phyloP scores from a whole-genome alignment of 192 early-diverging fungal genomes.

The Lobosporangium transversale region DNA sequence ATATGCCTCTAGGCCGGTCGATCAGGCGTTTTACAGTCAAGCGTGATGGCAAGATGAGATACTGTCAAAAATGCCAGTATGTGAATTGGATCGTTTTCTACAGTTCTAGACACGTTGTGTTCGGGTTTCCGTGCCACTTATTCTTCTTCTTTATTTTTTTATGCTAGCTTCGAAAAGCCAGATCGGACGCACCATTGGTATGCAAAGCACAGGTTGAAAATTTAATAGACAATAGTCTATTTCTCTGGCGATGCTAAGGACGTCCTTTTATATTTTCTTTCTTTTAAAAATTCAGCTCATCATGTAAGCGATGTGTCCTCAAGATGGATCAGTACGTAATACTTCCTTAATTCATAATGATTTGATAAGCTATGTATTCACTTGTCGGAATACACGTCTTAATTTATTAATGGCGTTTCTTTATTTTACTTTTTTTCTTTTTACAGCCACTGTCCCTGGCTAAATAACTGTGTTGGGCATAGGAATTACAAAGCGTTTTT shows the following conservation, averaged over 20 bases:
- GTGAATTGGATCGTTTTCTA: neutral
- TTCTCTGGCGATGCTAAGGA: neutral
- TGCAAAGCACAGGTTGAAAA: no score
- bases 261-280: neutral
- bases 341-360: neutral
- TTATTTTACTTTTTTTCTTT: neutral
- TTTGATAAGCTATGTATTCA: no score
- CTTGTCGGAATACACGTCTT: no score
- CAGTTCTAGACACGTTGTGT: neutral
- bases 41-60: slow-evolving; percentile 53
- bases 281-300: neutral
- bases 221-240: no score
- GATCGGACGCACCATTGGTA: slow-evolving; percentile 59
- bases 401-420: no score
- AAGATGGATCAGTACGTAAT: slow-evolving; percentile 58
- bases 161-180: slow-evolving; percentile 46
- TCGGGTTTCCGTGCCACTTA: neutral
- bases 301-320: slow-evolving; percentile 51
- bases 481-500: slow-evolving; percentile 55
- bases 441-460: slow-evolving; percentile 58
- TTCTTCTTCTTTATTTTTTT: neutral
- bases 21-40: slow-evolving; percentile 49
- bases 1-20: slow-evolving; percentile 21
- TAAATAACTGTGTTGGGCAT: slow-evolving; percentile 57
- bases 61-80: slow-evolving; percentile 58